These are phyloP conservation scores for Plantago ovata DNA, from an alignment of 257 asterid species.

Conservation along the genomic window DNA sequence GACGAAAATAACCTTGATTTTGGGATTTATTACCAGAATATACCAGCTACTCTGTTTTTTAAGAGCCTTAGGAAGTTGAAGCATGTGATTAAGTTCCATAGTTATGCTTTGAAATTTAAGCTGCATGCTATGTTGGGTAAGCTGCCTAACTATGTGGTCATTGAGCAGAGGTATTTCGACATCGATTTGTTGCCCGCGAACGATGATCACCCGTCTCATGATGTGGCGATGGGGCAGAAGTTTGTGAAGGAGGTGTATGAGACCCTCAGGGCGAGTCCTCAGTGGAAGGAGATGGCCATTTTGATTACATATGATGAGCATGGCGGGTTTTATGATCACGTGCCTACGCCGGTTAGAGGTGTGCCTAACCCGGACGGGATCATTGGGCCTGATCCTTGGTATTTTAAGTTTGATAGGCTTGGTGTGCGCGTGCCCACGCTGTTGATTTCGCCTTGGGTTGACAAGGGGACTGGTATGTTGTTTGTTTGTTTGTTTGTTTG, in stretches of 20 bases:
- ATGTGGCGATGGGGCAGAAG: constrained; percentile 82
- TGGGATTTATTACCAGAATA: constrained; percentile 92
- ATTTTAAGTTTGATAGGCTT: constrained; percentile 74
- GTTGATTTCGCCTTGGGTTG: constrained; percentile 92
- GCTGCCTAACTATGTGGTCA: constrained; percentile 82
- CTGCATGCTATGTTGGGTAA: constrained; percentile 66
- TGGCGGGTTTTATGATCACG: constrained; percentile 95
- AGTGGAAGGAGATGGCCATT: constrained; percentile 91
- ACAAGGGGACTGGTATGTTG: constrained; percentile 71
- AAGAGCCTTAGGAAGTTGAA: constrained; percentile 73
- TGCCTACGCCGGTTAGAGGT: constrained; percentile 82
- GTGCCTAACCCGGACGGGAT: constrained; percentile 99
- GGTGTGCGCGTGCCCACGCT: constrained; percentile 91
- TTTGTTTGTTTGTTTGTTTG: not conserved
- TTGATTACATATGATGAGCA: constrained; percentile 94
- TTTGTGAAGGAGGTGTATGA: constrained; percentile 97
- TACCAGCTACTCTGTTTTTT: constrained; percentile 87
- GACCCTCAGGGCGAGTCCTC: constrained; percentile 80
- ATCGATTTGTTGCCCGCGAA: constrained; percentile 61
- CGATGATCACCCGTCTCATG: constrained; percentile 95
- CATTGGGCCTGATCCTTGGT: constrained; percentile 82
- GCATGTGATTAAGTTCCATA: constrained; percentile 54
- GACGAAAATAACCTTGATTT: constrained; percentile 73
- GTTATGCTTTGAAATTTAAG: constrained; percentile 55
- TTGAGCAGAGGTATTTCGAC: constrained; percentile 86